phyloP scores from a whole-genome alignment of 1,284 basidiomycete genomes.

The Apiotrichum brassicae region DNA sequence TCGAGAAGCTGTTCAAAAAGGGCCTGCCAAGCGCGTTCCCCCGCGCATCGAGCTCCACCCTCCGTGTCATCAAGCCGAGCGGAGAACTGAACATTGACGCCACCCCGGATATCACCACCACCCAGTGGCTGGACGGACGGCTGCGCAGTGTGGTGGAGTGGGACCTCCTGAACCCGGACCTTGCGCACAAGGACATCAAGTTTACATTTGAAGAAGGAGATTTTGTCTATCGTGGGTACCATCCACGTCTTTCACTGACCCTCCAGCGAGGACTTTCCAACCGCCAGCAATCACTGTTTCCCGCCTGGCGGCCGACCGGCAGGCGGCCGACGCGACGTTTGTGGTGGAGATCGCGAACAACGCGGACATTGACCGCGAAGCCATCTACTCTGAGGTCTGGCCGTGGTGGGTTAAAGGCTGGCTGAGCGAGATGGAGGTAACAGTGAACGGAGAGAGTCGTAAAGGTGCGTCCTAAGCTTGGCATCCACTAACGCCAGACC shows the following conservation, averaged over 20 bases:
- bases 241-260: background rate
- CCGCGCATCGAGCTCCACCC: slow-evolving; percentile 55
- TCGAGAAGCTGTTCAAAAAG: slow-evolving; percentile 66
- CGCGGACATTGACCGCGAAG: slow-evolving; percentile 50
- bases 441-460: slow-evolving; percentile 26
- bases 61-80: slow-evolving; percentile 32
- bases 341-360: slow-evolving; percentile 65
- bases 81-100: slow-evolving; percentile 10
- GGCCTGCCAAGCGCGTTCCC: slow-evolving; percentile 52
- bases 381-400: slow-evolving; percentile 81
- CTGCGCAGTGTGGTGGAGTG: slow-evolving; percentile 27
- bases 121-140: slow-evolving; percentile 32
- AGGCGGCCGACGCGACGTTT: slow-evolving; percentile 69
- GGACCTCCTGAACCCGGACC: slow-evolving; percentile 21
- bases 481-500: slow-evolving; percentile 45
- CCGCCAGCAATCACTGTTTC: slow-evolving; percentile 57
- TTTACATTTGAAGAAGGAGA: slow-evolving; percentile 47
- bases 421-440: slow-evolving; percentile 66
- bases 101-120: background rate
- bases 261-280: slow-evolving; percentile 22
- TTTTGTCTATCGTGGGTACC: slow-evolving; percentile 45
- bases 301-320: slow-evolving; percentile 66
- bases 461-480: slow-evolving; percentile 1
- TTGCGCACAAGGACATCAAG: slow-evolving; percentile 28
- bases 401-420: slow-evolving; percentile 89